phyloP scores from a whole-genome alignment of 129 eudicot species.

The Arctium lappa region DNA sequence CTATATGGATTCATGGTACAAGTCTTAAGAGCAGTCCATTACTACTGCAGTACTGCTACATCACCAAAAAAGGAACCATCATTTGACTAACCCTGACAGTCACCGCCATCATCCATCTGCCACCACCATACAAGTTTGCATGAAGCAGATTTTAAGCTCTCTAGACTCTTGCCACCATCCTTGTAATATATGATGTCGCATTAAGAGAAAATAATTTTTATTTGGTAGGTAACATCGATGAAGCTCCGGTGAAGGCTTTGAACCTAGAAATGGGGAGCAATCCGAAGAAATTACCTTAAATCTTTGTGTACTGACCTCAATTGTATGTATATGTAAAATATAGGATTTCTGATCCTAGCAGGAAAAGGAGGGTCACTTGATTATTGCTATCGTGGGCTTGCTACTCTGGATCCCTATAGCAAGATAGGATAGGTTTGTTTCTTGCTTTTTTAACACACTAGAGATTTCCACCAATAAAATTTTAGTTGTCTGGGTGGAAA shows the following conservation, averaged over 20 bases:
- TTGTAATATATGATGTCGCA: background rate
- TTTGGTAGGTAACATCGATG: background rate
- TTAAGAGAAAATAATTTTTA: background rate
- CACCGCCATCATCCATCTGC: too few species aligned
- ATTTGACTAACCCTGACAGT: too few species aligned
- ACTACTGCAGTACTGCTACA: too few species aligned
- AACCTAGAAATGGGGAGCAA: background rate
- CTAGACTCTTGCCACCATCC: background rate
- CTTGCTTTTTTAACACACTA: background rate
- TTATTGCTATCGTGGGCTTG: background rate
- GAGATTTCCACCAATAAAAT: background rate
- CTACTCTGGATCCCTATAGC: background rate
- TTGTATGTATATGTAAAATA: background rate
- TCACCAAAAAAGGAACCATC: too few species aligned
- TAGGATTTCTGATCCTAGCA: background rate
- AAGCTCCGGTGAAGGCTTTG: background rate
- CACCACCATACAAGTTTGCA: too few species aligned
- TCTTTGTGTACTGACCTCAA: background rate
- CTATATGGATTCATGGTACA: background rate
- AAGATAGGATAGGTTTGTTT: background rate
- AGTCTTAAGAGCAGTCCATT: too few species aligned
- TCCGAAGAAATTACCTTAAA: background rate
- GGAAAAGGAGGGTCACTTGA: background rate
- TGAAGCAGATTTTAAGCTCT: background rate
- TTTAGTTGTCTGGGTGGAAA: background rate